These are phyloP conservation scores for Talaromyces sp. DNA, from an alignment of 2,329 filamentous ascomycete species.

Conservation along the genomic window DNA sequence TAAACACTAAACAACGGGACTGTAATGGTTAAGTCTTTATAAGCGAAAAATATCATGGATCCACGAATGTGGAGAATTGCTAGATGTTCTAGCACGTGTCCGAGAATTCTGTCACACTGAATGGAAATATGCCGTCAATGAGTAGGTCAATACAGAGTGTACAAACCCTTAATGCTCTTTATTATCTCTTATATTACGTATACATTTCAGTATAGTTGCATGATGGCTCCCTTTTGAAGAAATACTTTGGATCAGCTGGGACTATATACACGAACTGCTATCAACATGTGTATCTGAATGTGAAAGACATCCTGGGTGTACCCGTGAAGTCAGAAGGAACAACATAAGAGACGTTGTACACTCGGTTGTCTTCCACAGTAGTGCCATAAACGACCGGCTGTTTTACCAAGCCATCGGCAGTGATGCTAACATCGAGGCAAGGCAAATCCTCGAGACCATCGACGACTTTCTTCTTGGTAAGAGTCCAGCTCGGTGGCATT, in stretches of 20 bases:
- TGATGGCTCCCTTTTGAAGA: too few species aligned
- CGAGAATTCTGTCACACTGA: too few species aligned
- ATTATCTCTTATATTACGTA: neutral
- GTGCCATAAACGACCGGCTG: constrained; percentile 38
- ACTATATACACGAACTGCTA: neutral
- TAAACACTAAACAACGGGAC: too few species aligned
- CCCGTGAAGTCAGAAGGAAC: constrained; percentile 42
- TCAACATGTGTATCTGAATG: constrained; percentile 33
- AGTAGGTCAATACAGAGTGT: too few species aligned
- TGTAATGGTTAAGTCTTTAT: too few species aligned
- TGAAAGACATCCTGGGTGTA: constrained; percentile 36
- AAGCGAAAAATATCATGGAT: too few species aligned
- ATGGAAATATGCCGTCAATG: too few species aligned
- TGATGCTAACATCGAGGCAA: constrained; percentile 40
- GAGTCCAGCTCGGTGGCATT: constrained; percentile 40
- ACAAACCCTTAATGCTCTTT: too few species aligned
- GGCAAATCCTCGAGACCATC: constrained; percentile 36
- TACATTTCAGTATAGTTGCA: neutral
- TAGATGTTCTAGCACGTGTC: neutral
- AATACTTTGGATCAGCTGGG: too few species aligned
- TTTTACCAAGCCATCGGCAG: constrained; percentile 37
- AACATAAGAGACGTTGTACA: constrained; percentile 48
- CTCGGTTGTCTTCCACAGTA: constrained; percentile 40
- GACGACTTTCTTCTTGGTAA: constrained; percentile 30
- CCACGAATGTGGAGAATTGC: neutral